Base-by-base conservation (phyloP, 352 stramenopile genomes). In the Globisporangium polare region DNA sequence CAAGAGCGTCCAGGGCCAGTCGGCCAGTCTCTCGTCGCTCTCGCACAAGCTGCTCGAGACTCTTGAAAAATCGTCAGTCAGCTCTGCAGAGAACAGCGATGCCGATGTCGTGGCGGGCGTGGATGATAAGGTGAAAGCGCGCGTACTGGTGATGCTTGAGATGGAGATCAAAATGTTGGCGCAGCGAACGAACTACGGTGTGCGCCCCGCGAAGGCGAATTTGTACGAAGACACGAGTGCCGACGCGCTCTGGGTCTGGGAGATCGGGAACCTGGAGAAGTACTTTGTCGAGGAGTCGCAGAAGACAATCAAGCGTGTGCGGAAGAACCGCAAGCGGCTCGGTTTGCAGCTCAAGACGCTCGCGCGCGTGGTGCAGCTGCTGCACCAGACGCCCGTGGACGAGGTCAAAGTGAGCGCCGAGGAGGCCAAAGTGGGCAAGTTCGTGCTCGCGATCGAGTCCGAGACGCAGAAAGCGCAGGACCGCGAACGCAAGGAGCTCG, bases 131-230 rank as follows among this genome's bases (percentile, higher is more conserved):
- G 53, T 62, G 2, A 43, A 71, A 18, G 65, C 73, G 12, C 67
- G 50, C 1, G 46, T 70, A 5, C 52, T 66, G 17, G 53, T 89
- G 20, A 68, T 65, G 26, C 46, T 95, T 52, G 83, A 95, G 61
- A 93, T 94, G 86, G 86, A 91, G 54, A 90, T 96, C 55, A 96
- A 96, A 66, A 89, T 89, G 73, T 69, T 96, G 12, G 87, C 87
- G 29, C 83, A 96, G 66, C 82, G 87, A 10, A 86, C 69, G 10
- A 65, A 76, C 22, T 88, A 94, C 45, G 85, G 87, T 27, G 74
- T 86, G 17, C 72, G 77, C 13, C 82, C 78, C n/a, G 49, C 66
- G 4, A 90, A 89, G 41, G 78, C 82, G 0, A 92, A 94, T 53
- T 20, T 92, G 35, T 96, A 88, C 45, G 85, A 96, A 63, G 87